A percentile compares a stretch with the other conserved stretches of the same genome.
These are phyloP conservation scores for Fusarium longipes DNA, from an alignment of 2,329 filamentous ascomycete genomes.

Conservation along the genomic window DNA sequence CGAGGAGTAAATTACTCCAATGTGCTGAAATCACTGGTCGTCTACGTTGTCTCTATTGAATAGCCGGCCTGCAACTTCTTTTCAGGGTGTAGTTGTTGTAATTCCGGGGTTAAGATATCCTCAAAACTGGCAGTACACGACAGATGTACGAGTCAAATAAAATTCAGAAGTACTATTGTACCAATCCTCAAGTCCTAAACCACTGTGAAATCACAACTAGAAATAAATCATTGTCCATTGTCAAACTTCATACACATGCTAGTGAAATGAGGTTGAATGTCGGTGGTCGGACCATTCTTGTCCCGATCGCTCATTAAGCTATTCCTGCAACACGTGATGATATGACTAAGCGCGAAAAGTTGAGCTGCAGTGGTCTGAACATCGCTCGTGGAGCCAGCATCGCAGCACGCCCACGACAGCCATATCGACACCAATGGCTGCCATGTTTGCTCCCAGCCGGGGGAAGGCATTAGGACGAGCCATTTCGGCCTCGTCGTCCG, in stretches of 20 bases:
- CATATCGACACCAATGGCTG: constrained; percentile 49
- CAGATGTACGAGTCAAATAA: constrained; percentile 49
- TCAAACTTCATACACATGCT: not conserved
- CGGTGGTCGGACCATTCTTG: not conserved
- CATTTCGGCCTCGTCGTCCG: constrained; percentile 55
- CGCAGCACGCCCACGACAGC: constrained; percentile 37
- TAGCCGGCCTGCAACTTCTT: constrained; percentile 49
- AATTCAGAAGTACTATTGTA: constrained; percentile 49
- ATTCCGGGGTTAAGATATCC: constrained; percentile 57
- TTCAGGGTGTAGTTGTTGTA: constrained; percentile 49
- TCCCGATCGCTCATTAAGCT: not conserved
- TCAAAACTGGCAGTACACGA: constrained; percentile 49
- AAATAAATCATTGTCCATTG: not conserved
- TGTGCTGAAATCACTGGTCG: constrained; percentile 21
- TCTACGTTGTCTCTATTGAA: constrained; percentile 30
- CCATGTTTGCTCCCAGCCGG: constrained; percentile 74
- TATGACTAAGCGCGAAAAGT: constrained; percentile 54
- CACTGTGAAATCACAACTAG: not conserved
- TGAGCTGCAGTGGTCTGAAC: constrained; percentile 34
- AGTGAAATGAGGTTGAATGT: not conserved
- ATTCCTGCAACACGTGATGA: constrained; percentile 43
- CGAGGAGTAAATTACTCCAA: constrained; percentile 60
- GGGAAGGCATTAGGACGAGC: constrained; percentile 70
- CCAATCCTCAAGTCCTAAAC: constrained; percentile 26
- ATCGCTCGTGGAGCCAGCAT: constrained; percentile 23